Percentiles rank a stretch among this genome's conserved stretches.
phyloP scores from a whole-genome alignment of 495 filamentous ascomycete species.

The Penicillium turbatum region DNA sequence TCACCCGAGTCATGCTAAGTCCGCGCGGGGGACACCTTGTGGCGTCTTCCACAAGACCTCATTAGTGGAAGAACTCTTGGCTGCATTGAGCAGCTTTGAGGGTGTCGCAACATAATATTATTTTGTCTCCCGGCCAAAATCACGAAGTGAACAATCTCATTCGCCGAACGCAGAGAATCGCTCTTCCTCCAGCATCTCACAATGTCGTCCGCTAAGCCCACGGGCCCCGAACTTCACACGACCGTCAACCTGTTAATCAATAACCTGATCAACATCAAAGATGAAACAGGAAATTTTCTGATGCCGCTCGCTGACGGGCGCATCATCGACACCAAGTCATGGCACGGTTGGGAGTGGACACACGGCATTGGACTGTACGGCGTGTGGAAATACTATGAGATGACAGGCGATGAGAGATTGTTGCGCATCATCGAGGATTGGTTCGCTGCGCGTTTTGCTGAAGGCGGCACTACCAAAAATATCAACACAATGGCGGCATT shows the following conservation, averaged over 20 bases:
- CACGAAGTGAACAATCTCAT: not conserved
- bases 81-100: not conserved
- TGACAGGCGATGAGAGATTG: slow-evolving; percentile 50
- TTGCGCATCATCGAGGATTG: slow-evolving; percentile 61
- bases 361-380: slow-evolving; percentile 74
- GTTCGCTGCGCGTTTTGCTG: slow-evolving; percentile 60
- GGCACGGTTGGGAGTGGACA: slow-evolving; percentile 78
- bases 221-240: slow-evolving; percentile 44
- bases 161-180: not conserved
- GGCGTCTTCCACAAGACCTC: not conserved
- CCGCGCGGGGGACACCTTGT: slow-evolving; percentile 12
- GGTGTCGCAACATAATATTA: not conserved
- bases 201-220: slow-evolving; percentile 20
- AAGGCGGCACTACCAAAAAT: slow-evolving; percentile 70
- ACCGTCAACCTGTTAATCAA: slow-evolving; percentile 58
- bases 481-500: slow-evolving; percentile 78
- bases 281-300: slow-evolving; percentile 64
- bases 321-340: slow-evolving; percentile 74
- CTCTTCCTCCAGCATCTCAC: not conserved
- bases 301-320: slow-evolving; percentile 62
- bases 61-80: slow-evolving; percentile 7
- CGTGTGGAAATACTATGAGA: slow-evolving; percentile 70
- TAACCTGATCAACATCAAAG: slow-evolving; percentile 66
- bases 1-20: slow-evolving; percentile 19
- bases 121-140: not conserved